These are phyloP conservation scores for Platismatia glauca DNA, from an alignment of 495 filamentous ascomycete genomes.

Conservation along the genomic window DNA sequence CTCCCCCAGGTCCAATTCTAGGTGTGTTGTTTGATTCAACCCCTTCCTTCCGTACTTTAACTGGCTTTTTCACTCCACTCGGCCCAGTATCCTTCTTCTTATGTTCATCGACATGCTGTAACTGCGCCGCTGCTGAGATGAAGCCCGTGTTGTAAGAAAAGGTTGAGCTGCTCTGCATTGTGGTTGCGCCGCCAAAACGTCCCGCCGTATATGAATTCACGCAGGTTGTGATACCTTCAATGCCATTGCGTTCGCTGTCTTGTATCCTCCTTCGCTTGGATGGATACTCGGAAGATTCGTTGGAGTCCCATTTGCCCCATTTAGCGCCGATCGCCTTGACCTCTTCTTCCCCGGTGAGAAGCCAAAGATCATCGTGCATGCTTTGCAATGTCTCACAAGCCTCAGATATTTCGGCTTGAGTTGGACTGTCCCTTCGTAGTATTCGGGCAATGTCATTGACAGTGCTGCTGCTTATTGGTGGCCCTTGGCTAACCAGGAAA, in stretches of 20 bases:
- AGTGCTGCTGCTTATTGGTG: constrained; percentile 44
- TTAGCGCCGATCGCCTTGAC: constrained; percentile 31
- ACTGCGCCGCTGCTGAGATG: constrained; percentile 19
- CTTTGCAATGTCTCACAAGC: constrained; percentile 36
- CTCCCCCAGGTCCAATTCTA: background rate
- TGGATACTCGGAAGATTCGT: constrained; percentile 24
- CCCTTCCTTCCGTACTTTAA: background rate
- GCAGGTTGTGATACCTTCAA: background rate
- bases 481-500: constrained; percentile 49
- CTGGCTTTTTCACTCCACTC: background rate
- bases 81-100: background rate
- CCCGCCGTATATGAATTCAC: background rate
- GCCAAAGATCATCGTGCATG: constrained; percentile 55
- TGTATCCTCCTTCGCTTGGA: constrained; percentile 24
- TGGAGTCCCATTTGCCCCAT: constrained; percentile 30
- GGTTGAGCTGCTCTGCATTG: constrained; percentile 25
- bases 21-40: background rate
- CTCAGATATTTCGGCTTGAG: constrained; percentile 38
- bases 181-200: constrained; percentile 19
- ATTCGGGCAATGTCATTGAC: constrained; percentile 56
- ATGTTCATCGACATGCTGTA: constrained; percentile 14
- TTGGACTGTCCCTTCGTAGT: constrained; percentile 48
- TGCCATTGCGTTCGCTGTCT: background rate
- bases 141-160: constrained; percentile 25
- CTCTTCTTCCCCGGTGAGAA: constrained; percentile 47